Base-by-base conservation (phyloP, 2,329 filamentous ascomycete genomes). In the Acephala macrosclerotiorum region DNA sequence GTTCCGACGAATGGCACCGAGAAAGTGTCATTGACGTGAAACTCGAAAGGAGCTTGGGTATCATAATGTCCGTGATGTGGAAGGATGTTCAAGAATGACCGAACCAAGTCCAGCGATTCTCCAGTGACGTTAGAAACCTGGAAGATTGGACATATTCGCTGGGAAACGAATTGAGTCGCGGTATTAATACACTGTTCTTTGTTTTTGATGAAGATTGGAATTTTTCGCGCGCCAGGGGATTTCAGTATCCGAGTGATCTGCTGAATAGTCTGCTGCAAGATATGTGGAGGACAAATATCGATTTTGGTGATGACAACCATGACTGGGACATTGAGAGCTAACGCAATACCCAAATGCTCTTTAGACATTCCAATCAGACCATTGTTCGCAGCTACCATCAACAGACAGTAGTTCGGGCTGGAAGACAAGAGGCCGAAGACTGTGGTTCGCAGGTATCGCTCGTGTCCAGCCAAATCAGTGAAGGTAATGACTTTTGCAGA, bases 271-370 rank as follows among this genome's bases (percentile, higher is more conserved):
- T 98, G 91, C 80, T 97, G 89, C 26, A 99, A 83, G 74, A 99
- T 97, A 71, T 98, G 92, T 1, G 95, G 94, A 25, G 96, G 96
- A 78, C 96, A 98, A 63, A 98, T 98, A 77, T 98, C 96, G 70
- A 98, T 97, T 82, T 98, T 99, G 78, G 95, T 99, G 69, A 98
- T 89, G 70, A 97, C 90, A 3, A 98, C 94, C 93, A 99, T 97
- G 72, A 99, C 93, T 0, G 96, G 96, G 12, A 99, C 95, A 75
- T 98, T 98, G 60, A 99, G 83, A 0, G 96, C 94, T 36, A 98
- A 83, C 0, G 96, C 95, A 70, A 99, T 97, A 18, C 96, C 96
- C 3, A 99, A 82, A 78, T 99, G 96, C 81, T 99, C 96, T 84
- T 96, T 97, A 79, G 93, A 97, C 96, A 98, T 99, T 22, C 96